Evolutionary conservation across 352 stramenopile species (phyloP).

Genomic region (Phytophthora ohioensis): DNA sequence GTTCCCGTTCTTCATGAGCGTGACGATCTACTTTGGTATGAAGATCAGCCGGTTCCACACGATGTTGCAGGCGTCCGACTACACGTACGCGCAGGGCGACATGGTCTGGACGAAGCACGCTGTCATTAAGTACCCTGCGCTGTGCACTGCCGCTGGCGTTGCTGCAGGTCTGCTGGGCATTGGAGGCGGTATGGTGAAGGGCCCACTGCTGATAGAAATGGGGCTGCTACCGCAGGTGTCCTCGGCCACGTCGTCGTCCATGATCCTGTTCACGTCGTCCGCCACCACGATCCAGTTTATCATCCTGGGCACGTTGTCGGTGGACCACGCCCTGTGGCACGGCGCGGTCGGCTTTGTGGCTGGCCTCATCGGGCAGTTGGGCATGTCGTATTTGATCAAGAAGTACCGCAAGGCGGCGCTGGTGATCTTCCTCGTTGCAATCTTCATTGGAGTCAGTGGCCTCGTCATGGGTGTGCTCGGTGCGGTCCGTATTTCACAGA

Average conservation of each 20-base stretch:
- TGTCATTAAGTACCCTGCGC: conserved; percentile 85
- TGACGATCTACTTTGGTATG: conserved; percentile 80
- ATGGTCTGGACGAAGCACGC: conserved; percentile 94
- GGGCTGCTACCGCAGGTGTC: conserved; percentile 88
- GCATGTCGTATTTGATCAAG: conserved; percentile 92
- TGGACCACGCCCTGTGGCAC: conserved; percentile 92
- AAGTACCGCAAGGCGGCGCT: conserved; percentile 90
- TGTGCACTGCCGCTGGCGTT: conserved; percentile 78
- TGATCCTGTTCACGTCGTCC: conserved; percentile 96
- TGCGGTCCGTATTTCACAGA: conserved; percentile 56
- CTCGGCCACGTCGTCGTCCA: conserved; percentile 90
- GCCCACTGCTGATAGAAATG: conserved; percentile 91
- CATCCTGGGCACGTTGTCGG: conserved; percentile 92
- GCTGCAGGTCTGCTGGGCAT: conserved; percentile 87
- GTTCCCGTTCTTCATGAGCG: conserved; percentile 75
- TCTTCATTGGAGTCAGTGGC: conserved; percentile 77
- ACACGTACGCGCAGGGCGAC: conserved; percentile 96
- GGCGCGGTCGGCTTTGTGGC: conserved; percentile 93
- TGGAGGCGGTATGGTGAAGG: conserved; percentile 92
- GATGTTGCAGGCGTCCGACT: conserved; percentile 75
- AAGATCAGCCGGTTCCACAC: conserved; percentile 73
- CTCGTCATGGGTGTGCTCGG: conserved; percentile 80
- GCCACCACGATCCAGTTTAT: conserved; percentile 96
- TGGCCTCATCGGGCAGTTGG: conserved; percentile 92
- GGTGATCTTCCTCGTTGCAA: conserved; percentile 80